phyloP scores from a whole-genome alignment of 2,329 filamentous ascomycete genomes.

The Teratosphaeria destructans region DNA sequence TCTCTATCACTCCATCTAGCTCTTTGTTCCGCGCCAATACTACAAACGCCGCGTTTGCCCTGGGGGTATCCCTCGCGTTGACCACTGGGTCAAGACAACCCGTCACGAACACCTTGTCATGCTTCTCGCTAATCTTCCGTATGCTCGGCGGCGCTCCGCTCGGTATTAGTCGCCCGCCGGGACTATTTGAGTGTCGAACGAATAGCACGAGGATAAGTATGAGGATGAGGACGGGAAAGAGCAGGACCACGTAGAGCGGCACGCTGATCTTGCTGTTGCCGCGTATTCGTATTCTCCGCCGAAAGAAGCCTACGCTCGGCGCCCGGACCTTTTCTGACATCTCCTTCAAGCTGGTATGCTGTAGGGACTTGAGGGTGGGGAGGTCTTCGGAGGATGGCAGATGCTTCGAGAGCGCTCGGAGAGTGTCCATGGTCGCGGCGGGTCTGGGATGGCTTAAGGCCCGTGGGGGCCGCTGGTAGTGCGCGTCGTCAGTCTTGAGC shows the following conservation, averaged over 20 bases:
- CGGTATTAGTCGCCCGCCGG: slow-evolving; percentile 75
- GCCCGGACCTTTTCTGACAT: slow-evolving; percentile 9
- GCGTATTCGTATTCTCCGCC: slow-evolving; percentile 74
- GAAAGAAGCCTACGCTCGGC: slow-evolving; percentile 65
- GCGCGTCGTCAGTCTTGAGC: slow-evolving; percentile 2
- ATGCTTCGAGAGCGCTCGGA: slow-evolving; percentile 35
- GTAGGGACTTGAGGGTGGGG: slow-evolving; percentile 34
- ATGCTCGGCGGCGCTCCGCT: slow-evolving; percentile 80
- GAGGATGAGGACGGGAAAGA: slow-evolving; percentile 87
- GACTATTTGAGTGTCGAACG: slow-evolving; percentile 73
- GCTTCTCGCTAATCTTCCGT: slow-evolving; percentile 85
- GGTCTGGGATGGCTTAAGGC: slow-evolving; percentile 11
- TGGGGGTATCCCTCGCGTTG: slow-evolving; percentile 49
- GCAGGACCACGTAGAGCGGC: slow-evolving; percentile 79
- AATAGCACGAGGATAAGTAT: slow-evolving; percentile 84
- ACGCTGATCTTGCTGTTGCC: slow-evolving; percentile 89
- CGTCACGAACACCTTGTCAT: slow-evolving; percentile 91
- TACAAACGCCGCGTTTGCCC: slow-evolving; percentile 91
- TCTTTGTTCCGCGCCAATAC: slow-evolving; percentile 94
- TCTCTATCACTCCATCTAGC: slow-evolving; percentile 88
- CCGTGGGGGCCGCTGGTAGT: neutral
- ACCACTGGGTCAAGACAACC: slow-evolving; percentile 69
- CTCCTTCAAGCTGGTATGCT: slow-evolving; percentile 16
- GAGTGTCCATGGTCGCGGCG: slow-evolving; percentile 29
- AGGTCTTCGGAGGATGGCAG: slow-evolving; percentile 34